phyloP scores from a whole-genome alignment of 1,139 yeast species.

The Diutina catenulata region DNA sequence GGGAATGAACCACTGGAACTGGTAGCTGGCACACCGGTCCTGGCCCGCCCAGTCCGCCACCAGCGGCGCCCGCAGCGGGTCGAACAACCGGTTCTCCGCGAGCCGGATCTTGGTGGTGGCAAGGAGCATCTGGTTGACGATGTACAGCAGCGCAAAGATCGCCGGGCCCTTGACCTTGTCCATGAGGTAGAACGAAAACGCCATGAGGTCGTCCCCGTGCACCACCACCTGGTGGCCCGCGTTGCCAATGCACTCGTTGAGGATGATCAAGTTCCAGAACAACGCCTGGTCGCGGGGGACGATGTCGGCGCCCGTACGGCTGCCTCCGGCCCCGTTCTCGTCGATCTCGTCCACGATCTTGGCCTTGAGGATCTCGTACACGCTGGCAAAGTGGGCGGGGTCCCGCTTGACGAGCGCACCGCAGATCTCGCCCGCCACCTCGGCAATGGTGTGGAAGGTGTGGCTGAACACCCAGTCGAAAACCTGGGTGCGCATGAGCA shows the following conservation, averaged over 20 bases:
- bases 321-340: constrained; percentile 78
- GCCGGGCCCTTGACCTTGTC: constrained; percentile 58
- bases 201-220: constrained; percentile 34
- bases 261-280: constrained; percentile 58
- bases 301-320: constrained; percentile 58
- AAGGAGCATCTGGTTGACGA: constrained; percentile 57
- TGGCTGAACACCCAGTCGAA: constrained; percentile 47
- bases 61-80: neutral
- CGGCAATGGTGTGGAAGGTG: constrained; percentile 55
- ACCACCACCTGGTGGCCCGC: constrained; percentile 37
- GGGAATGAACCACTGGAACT: constrained; percentile 71
- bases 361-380: constrained; percentile 34
- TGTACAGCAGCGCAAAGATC: constrained; percentile 32
- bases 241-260: constrained; percentile 64
- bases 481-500: constrained; percentile 37
- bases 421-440: constrained; percentile 57
- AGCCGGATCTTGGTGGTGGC: constrained; percentile 52
- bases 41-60: constrained; percentile 2
- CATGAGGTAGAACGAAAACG: constrained; percentile 41
- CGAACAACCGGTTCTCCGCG: constrained; percentile 40
- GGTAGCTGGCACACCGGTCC: neutral
- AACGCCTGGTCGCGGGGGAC: constrained; percentile 70
- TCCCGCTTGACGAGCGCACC: constrained; percentile 59
- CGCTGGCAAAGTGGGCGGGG: constrained; percentile 33
- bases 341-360: constrained; percentile 57